Base-by-base conservation (phyloP, 1,139 yeast genomes). In the Debaryomycetaceae sp. region DNA sequence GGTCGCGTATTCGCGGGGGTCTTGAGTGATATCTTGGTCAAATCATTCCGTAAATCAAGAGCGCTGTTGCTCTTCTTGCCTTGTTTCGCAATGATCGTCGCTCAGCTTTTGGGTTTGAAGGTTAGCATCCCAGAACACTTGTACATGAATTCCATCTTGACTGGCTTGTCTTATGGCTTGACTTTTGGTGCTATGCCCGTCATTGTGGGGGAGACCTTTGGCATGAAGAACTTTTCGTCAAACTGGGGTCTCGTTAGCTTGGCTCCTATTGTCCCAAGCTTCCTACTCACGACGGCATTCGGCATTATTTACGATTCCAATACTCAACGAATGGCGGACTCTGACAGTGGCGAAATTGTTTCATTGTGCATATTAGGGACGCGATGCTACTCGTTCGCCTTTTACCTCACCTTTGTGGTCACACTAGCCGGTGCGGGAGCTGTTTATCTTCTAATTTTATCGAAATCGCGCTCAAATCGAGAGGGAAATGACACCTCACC, bases 131-230 rank as follows among this genome's bases (percentile, higher is more conserved):
- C 59, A 32, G 34, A 45, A 1, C 38, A 39, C 12, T 44, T 73
- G 28, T 55, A 65, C 25, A 27, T 54, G 15, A 49, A 57, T 19
- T 69, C 77, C 2, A 44, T 62, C 13, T 37, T 64, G 7, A 61
- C 67, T 11, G 80, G 80, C 0, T 53, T 69, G 27, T 69, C 71
- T 26, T 73, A 73, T 43, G 80, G 80, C 0, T 69, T 69, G 37
- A 58, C 69, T 3, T 72, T 73, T 50, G 68, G 77, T 37, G 57
- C 71, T 4, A 57, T 68, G 54, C 79, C 79, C 12, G 62, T 70
- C 14, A 61, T 73, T n/a, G 66, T 72, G 4, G 70, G 76, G 4
- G 79, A 73, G 35, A 47, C 57, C 8, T 73, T 73, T 50, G 79
- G 79, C 1, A 61, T 73, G 55, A 60, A 57, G 7, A 58, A 60